Percentiles rank a stretch among this genome's conserved stretches.
These are phyloP conservation scores for Jamesozyma piceae DNA, from an alignment of 805 yeast species.

Conservation along the genomic window DNA sequence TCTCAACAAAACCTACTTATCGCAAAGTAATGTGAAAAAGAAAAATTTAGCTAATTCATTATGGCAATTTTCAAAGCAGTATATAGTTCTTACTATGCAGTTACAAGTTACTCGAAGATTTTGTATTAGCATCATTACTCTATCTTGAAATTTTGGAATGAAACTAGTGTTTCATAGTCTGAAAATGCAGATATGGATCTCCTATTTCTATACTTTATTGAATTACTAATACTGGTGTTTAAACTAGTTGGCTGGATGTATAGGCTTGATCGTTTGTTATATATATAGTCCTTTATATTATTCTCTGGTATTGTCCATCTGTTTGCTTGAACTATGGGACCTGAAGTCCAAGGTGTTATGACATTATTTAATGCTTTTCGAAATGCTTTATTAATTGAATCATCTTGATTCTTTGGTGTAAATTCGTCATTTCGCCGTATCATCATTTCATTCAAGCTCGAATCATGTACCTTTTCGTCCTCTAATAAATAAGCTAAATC, in stretches of 20 bases:
- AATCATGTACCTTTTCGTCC: constrained; percentile 6
- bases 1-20: no score
- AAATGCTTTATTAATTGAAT: constrained; percentile 14
- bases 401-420: constrained; percentile 1
- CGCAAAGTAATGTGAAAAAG: no score
- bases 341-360: constrained; percentile 4
- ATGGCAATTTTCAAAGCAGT: no score
- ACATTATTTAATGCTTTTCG: constrained; percentile 15
- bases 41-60: no score
- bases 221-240: background rate
- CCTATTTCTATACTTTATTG: constrained; percentile 1
- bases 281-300: background rate
- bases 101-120: no score
- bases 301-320: background rate
- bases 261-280: constrained; percentile 4
- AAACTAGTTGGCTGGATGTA: constrained; percentile 1
- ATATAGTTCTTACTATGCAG: no score
- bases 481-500: constrained; percentile 12
- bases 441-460: background rate
- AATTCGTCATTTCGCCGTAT: background rate
- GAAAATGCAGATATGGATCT: constrained; percentile 10
- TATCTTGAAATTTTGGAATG: constrained; percentile 4
- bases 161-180: constrained; percentile 9
- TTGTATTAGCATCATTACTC: background rate
- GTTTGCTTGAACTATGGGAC: background rate